Percentiles rank a stretch among this genome's conserved stretches.
Evolutionary conservation across 129 eudicot genomes (phyloP).

Genomic region (Saposhnikovia divaricata): DNA sequence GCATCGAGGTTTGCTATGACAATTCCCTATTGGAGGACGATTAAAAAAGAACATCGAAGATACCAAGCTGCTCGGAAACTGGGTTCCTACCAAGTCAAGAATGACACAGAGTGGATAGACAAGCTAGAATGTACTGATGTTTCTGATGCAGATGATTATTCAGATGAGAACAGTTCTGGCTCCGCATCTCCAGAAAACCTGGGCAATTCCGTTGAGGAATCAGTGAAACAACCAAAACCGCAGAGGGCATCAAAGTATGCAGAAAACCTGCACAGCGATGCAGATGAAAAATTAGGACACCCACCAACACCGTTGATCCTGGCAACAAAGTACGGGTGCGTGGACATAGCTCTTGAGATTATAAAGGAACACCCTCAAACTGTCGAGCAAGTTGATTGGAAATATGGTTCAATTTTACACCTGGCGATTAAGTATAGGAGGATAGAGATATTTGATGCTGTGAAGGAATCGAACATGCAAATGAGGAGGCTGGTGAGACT

Average conservation of each 20-base stretch:
- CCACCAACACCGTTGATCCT: slow-evolving; percentile 34
- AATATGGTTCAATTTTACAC: slow-evolving; percentile 29
- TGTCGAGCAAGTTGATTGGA: slow-evolving; percentile 26
- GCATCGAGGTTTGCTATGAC: background rate
- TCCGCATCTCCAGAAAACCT: too few relatives aligned
- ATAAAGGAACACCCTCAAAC: slow-evolving; percentile 23
- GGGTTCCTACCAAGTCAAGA: slow-evolving; percentile 15
- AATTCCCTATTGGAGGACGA: background rate
- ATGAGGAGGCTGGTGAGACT: slow-evolving; percentile 19
- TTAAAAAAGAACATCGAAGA: slow-evolving; percentile 13
- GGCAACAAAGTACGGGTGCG: slow-evolving; percentile 30
- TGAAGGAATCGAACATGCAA: slow-evolving; percentile 22
- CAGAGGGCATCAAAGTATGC: background rate
- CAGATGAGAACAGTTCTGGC: background rate
- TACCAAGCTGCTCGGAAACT: slow-evolving; percentile 21
- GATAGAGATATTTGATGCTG: slow-evolving; percentile 8
- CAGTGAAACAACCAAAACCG: too few relatives aligned
- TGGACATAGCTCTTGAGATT: slow-evolving; percentile 31
- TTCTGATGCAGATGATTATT: background rate
- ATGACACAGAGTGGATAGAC: slow-evolving; percentile 25
- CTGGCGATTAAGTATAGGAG: slow-evolving; percentile 27
- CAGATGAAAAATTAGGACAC: background rate
- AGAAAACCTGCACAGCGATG: background rate
- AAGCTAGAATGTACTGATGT: background rate
- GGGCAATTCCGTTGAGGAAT: too few relatives aligned